Conservation (phyloP, 2,329 filamentous ascomycete species). For the Ascochyta koolunga region DNA sequence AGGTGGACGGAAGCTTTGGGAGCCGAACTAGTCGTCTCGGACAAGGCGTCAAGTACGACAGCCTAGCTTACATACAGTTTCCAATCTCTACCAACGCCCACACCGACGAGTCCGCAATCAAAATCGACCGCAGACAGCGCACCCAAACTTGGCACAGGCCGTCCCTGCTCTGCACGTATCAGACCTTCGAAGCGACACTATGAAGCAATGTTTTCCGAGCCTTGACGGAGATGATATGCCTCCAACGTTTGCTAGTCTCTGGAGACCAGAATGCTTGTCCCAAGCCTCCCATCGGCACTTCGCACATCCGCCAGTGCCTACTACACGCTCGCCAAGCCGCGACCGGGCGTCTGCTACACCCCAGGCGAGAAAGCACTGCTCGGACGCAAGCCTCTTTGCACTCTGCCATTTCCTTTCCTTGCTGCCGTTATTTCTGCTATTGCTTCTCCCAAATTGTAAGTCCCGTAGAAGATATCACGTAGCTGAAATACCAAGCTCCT, state of each 20-base stretch:
- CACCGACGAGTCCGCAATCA: neutral
- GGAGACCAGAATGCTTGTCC: neutral
- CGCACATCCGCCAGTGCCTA: neutral
- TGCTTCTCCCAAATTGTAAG: neutral
- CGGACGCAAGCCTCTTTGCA: neutral
- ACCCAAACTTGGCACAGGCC: neutral
- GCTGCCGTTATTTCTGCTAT: neutral
- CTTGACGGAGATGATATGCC: neutral
- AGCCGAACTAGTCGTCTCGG: slow-evolving; percentile 42
- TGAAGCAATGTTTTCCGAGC: neutral
- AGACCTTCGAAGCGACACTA: neutral
- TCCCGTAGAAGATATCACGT: neutral
- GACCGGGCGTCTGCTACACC: neutral
- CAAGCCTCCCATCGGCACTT: neutral
- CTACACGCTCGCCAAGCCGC: neutral
- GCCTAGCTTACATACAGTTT: slow-evolving; percentile 1
- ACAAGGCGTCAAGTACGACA: slow-evolving; percentile 8
- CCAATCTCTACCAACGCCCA: neutral
- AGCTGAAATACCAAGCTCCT: neutral
- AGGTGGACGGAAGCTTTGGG: slow-evolving; percentile 46
- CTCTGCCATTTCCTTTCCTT: neutral
- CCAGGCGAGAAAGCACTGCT: neutral
- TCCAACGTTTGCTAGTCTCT: neutral
- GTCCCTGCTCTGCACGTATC: neutral
- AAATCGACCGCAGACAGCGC: neutral